These are phyloP conservation scores for Exophiala lecanii-corni DNA, from an alignment of 2,329 filamentous ascomycete genomes.

Conservation along the genomic window DNA sequence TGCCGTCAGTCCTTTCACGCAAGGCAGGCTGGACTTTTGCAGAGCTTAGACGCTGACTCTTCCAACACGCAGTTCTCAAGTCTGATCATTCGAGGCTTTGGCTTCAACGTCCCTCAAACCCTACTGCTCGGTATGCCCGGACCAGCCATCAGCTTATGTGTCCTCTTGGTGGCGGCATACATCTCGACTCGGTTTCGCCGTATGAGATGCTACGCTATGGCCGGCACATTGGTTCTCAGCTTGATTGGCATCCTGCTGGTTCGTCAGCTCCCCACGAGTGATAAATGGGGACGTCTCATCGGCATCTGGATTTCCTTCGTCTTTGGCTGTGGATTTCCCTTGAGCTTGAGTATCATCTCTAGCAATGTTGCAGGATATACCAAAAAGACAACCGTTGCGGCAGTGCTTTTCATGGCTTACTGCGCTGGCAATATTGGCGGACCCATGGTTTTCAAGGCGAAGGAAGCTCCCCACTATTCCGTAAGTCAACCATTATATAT, in stretches of 20 bases:
- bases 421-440: slow-evolving; percentile 49
- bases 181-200: not conserved
- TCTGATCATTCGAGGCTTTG: not conserved
- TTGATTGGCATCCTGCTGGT: slow-evolving; percentile 27
- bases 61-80: not conserved
- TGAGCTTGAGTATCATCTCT: slow-evolving; percentile 58
- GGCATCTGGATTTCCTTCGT: slow-evolving; percentile 64
- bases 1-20: too few species aligned
- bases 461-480: not conserved
- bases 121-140: not conserved
- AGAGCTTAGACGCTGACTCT: too few species aligned
- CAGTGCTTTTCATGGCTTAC: slow-evolving; percentile 44
- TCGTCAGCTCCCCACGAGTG: slow-evolving; percentile 55
- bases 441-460: not conserved
- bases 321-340: slow-evolving; percentile 58
- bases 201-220: not conserved
- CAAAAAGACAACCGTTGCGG: slow-evolving; percentile 51
- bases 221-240: slow-evolving; percentile 8
- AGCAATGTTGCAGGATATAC: slow-evolving; percentile 56
- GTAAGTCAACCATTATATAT: too few species aligned
- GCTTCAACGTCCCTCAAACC: not conserved
- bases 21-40: too few species aligned
- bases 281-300: slow-evolving; percentile 55
- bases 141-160: not conserved
- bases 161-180: not conserved